phyloP scores from a whole-genome alignment of 2,329 filamentous ascomycete genomes.

The Endothia cerciana region DNA sequence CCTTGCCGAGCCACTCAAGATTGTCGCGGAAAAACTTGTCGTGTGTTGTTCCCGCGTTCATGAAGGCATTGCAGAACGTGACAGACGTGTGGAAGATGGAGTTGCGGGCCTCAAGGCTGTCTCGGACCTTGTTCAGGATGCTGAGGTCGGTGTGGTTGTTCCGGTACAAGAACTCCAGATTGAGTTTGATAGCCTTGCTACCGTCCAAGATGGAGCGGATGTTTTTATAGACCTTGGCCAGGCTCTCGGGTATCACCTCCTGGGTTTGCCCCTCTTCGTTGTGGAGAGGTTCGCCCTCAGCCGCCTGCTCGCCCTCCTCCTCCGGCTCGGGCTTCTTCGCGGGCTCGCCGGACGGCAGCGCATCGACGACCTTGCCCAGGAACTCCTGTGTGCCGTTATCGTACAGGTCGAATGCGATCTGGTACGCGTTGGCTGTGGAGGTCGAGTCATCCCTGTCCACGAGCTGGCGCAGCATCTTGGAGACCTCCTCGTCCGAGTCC shows the following conservation, averaged over 20 bases:
- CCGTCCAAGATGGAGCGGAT: slow-evolving; percentile 77
- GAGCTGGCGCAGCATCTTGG: slow-evolving; percentile 80
- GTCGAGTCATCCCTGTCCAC: slow-evolving; percentile 78
- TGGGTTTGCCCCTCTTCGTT: slow-evolving; percentile 55
- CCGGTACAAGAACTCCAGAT: slow-evolving; percentile 93
- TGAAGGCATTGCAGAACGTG: slow-evolving; percentile 97
- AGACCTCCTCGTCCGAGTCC: slow-evolving; percentile 88
- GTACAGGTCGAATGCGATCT: slow-evolving; percentile 97
- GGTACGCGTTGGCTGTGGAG: slow-evolving; percentile 86
- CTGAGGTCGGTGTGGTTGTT: slow-evolving; percentile 92
- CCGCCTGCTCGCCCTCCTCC: slow-evolving; percentile 48
- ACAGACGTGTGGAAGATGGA: slow-evolving; percentile 98
- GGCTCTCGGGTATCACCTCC: slow-evolving; percentile 53
- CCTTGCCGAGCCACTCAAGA: slow-evolving; percentile 95
- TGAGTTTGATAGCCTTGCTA: slow-evolving; percentile 90
- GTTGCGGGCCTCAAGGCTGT: slow-evolving; percentile 89
- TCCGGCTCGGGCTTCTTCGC: slow-evolving; percentile 47
- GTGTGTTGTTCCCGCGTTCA: slow-evolving; percentile 98
- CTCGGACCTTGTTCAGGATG: slow-evolving; percentile 94
- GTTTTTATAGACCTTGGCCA: slow-evolving; percentile 62
- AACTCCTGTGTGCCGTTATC: slow-evolving; percentile 99
- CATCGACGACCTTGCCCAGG: slow-evolving; percentile 82
- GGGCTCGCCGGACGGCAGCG: slow-evolving; percentile 65
- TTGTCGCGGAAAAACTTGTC: slow-evolving; percentile 99
- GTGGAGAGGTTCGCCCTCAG: slow-evolving; percentile 55